Percentiles rank a stretch among this genome's conserved stretches.
Evolutionary conservation across 1,284 basidiomycete species (phyloP).

Genomic region (Ceratobasidium sp.): DNA sequence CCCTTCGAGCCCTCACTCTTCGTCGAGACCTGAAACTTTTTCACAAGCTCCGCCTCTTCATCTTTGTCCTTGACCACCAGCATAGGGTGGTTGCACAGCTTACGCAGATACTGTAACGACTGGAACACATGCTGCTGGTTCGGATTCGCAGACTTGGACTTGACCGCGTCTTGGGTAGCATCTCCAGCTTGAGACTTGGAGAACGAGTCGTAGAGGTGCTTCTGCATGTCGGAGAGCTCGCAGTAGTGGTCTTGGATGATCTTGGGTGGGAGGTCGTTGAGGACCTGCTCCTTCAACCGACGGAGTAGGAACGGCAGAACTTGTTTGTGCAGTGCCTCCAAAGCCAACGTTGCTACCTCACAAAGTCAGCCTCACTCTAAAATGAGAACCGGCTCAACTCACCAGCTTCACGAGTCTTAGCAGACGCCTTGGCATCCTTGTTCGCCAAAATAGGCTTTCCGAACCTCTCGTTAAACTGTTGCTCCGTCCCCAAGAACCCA

Average conservation of each 20-base stretch:
- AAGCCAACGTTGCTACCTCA: constrained; percentile 80
- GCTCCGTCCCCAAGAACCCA: constrained; percentile 94
- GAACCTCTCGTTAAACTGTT: constrained; percentile 96
- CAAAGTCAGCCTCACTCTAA: constrained; percentile 37
- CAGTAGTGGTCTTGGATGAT: constrained; percentile 99
- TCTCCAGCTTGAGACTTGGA: constrained; percentile 78
- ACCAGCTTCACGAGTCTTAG: constrained; percentile 95
- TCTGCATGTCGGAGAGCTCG: constrained; percentile 94
- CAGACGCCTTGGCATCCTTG: constrained; percentile 87
- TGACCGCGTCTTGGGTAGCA: constrained; percentile 29
- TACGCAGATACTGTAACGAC: constrained; percentile 95
- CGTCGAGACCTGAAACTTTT: constrained; percentile 12
- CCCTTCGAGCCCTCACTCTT: constrained; percentile 49
- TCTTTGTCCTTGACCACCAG: constrained; percentile 76
- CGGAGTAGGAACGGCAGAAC: constrained; percentile 98
- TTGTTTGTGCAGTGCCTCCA: constrained; percentile 98
- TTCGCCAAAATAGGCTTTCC: constrained; percentile 96
- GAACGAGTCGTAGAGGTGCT: constrained; percentile 93
- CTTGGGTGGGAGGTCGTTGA: constrained; percentile 96
- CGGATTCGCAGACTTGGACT: constrained; percentile 51
- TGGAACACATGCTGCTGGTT: constrained; percentile 91
- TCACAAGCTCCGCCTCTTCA: constrained; percentile 16
- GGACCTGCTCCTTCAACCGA: constrained; percentile 96
- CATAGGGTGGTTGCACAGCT: constrained; percentile 97
- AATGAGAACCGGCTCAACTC: constrained; percentile 52